phyloP scores from a whole-genome alignment of 2,329 filamentous ascomycete genomes.

The Ilyonectria destructans region DNA sequence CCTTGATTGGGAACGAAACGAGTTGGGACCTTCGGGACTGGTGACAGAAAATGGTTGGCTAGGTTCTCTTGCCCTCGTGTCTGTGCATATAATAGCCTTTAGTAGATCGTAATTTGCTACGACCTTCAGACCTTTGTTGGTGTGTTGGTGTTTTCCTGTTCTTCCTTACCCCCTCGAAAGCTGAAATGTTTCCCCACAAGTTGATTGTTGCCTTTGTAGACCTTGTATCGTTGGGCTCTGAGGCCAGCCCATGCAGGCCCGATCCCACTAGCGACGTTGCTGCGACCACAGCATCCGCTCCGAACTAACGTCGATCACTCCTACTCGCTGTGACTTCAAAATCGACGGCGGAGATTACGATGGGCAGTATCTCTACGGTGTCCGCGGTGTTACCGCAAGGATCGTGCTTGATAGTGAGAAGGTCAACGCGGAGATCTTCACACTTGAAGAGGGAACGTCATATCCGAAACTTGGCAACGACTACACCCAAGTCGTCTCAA shows the following conservation, averaged over 20 bases:
- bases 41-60: too few relatives aligned
- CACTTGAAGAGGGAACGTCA: not conserved
- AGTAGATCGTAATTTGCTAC: too few relatives aligned
- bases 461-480: not conserved
- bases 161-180: too few relatives aligned
- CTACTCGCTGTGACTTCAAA: not conserved
- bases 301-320: not conserved
- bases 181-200: too few relatives aligned
- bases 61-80: too few relatives aligned
- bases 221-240: too few relatives aligned
- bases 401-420: not conserved
- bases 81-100: too few relatives aligned
- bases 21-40: too few relatives aligned
- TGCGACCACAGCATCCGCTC: not conserved
- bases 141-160: too few relatives aligned
- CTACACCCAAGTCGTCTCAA: not conserved
- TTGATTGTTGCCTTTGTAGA: too few relatives aligned
- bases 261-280: not conserved
- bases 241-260: not conserved
- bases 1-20: too few relatives aligned
- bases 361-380: not conserved
- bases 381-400: not conserved
- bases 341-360: not conserved
- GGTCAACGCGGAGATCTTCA: not conserved
- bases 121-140: too few relatives aligned